Evolutionary conservation across 106 monocot species (phyloP).

Genomic region (Platanthera guangdongensis): DNA sequence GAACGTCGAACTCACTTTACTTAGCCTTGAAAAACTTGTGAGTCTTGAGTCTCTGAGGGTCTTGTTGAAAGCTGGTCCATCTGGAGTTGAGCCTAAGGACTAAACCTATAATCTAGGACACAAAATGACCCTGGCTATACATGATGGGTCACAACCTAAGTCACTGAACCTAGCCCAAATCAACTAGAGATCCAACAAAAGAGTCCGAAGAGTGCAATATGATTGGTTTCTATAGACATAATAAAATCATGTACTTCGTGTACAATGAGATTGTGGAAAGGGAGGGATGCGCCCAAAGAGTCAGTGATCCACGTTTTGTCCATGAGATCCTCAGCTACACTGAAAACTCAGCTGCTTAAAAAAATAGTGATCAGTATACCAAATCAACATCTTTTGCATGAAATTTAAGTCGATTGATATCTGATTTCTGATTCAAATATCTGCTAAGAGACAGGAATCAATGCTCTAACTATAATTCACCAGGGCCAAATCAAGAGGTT

Average conservation of each 20-base stretch:
- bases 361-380: background rate
- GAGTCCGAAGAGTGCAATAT: background rate
- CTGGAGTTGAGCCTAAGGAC: too few relatives aligned
- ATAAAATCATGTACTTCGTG: background rate
- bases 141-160: too few relatives aligned
- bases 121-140: too few relatives aligned
- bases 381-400: background rate
- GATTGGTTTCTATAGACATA: background rate
- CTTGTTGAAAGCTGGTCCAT: too few relatives aligned
- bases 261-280: background rate
- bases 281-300: background rate
- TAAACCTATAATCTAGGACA: too few relatives aligned
- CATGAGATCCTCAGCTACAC: background rate
- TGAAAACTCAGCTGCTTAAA: too few relatives aligned
- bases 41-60: too few relatives aligned
- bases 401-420: background rate
- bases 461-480: background rate
- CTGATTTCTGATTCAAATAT: background rate
- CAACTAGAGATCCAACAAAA: background rate
- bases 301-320: background rate
- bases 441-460: background rate
- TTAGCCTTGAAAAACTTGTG: too few relatives aligned
- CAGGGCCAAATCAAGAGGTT: background rate
- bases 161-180: too few relatives aligned
- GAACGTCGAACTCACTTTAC: too few relatives aligned